These are phyloP conservation scores for Globisporangium radiosum DNA, from an alignment of 352 stramenopile genomes.

Conservation along the genomic window DNA sequence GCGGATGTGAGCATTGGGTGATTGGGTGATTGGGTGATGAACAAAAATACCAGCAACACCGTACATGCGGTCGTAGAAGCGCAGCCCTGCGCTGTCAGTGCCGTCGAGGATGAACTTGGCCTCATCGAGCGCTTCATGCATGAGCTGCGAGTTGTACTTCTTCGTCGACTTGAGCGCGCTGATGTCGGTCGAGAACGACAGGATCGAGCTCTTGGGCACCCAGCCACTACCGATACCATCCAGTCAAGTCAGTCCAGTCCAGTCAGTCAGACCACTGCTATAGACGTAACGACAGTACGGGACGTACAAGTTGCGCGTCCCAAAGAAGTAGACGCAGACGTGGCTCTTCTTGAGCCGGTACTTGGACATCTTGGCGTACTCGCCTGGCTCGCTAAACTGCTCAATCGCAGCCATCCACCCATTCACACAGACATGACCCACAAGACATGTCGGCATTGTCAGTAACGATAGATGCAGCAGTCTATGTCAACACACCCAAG, in stretches of 20 bases:
- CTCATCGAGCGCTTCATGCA: conserved; percentile 68
- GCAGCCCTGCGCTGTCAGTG: conserved; percentile 39
- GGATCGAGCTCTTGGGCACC: conserved; percentile 64
- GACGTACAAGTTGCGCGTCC: conserved; percentile 82
- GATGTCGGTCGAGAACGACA: conserved; percentile 65
- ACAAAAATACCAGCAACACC: conserved; percentile 9
- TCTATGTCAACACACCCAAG: too few relatives aligned
- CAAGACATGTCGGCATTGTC: too few relatives aligned
- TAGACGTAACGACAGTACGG: not conserved
- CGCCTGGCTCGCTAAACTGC: conserved; percentile 75
- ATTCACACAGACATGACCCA: not conserved
- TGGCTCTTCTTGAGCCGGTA: conserved; percentile 72
- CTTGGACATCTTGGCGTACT: conserved; percentile 75
- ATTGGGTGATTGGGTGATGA: conserved; percentile 1
- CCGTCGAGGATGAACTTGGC: conserved; percentile 59
- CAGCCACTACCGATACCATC: conserved; percentile 40
- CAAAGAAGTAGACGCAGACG: conserved; percentile 84
- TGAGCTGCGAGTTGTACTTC: conserved; percentile 65
- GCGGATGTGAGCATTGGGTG: too few relatives aligned
- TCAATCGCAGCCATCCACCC: too few relatives aligned
- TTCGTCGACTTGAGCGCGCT: conserved; percentile 49
- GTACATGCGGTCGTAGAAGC: conserved; percentile 81
- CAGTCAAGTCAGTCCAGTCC: not conserved
- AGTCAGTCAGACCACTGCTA: not conserved
- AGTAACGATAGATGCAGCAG: too few relatives aligned